Conservation (phyloP, 208 protist species). For the Trypanosoma lewisi region DNA sequence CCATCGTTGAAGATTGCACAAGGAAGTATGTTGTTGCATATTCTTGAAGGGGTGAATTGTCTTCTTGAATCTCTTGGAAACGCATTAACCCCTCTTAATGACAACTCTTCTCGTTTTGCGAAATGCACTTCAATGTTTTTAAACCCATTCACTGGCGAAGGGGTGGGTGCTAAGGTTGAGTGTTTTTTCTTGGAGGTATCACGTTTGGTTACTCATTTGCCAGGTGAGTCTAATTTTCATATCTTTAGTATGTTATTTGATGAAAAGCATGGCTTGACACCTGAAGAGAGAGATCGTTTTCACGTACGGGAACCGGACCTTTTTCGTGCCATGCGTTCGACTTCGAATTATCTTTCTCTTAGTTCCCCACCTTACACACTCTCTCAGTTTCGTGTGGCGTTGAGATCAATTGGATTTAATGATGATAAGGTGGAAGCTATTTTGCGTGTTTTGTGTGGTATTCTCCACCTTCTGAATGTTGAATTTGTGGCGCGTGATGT, state of each 20-base stretch:
- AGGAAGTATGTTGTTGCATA: background rate
- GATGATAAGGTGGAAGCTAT: constrained; percentile 21
- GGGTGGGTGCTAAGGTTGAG: constrained; percentile 12
- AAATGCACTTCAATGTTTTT: constrained; percentile 18
- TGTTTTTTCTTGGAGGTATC: constrained; percentile 25
- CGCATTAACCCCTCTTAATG: constrained; percentile 24
- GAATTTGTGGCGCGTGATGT: constrained; percentile 30
- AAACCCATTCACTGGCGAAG: constrained; percentile 3
- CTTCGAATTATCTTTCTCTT: background rate
- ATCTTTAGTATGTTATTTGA: constrained; percentile 24
- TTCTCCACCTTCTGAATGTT: constrained; percentile 76
- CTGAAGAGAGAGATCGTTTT: constrained; percentile 15
- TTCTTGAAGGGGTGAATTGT: constrained; percentile 22
- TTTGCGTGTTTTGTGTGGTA: constrained; percentile 44
- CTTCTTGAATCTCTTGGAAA: constrained; percentile 30
- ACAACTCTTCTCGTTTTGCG: constrained; percentile 27
- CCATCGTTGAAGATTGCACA: background rate
- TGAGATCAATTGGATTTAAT: constrained; percentile 32
- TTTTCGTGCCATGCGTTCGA: constrained; percentile 15
- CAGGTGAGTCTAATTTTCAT: constrained; percentile 20
- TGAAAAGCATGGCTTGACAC: constrained; percentile 8
- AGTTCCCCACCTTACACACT: constrained; percentile 23
- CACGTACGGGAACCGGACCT: constrained; percentile 25
- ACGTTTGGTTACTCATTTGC: constrained; percentile 8
- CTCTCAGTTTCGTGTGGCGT: constrained; percentile 31